phyloP scores from a whole-genome alignment of 108 stramenopile species.

The Discostella stelligeroides region DNA sequence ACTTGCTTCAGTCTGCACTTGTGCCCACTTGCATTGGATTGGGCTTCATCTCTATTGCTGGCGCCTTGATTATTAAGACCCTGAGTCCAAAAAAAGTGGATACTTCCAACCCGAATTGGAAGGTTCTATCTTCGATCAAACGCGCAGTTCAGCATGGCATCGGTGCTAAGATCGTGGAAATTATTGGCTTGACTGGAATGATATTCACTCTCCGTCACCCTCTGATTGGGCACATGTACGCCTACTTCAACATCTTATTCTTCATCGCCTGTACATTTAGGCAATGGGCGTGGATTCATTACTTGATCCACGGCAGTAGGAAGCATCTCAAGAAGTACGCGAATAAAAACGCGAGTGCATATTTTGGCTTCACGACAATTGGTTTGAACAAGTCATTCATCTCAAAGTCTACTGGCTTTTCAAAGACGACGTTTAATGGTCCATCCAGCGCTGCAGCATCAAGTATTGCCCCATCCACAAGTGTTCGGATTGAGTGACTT shows the following conservation, averaged over 20 bases:
- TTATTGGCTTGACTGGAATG: constrained; percentile 40
- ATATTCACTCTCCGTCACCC: constrained; percentile 5
- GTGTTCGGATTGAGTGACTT: too few relatives aligned
- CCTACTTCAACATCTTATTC: constrained; percentile 25
- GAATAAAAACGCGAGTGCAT: constrained; percentile 25
- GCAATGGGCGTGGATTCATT: constrained; percentile 42
- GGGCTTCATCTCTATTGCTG: constrained; percentile 23
- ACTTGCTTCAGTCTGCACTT: constrained; percentile 15
- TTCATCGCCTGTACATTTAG: constrained; percentile 26
- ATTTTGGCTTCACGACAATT: constrained; percentile 49
- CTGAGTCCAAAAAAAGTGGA: constrained; percentile 41
- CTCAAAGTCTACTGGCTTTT: background rate
- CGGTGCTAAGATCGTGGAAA: constrained; percentile 23
- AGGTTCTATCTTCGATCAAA: constrained; percentile 34
- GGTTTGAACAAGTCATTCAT: constrained; percentile 40
- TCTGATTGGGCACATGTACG: constrained; percentile 27
- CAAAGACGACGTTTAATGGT: background rate
- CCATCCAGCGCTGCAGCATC: constrained; percentile 13
- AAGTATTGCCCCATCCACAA: too few relatives aligned
- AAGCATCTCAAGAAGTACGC: constrained; percentile 49
- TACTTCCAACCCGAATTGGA: constrained; percentile 46
- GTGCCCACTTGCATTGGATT: constrained; percentile 13
- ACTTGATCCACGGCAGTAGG: constrained; percentile 43
- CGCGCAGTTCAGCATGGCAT: constrained; percentile 20
- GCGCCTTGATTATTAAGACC: constrained; percentile 36